Base-by-base conservation (phyloP, 1,139 yeast genomes). In the Meyerozyma guilliermondii region DNA sequence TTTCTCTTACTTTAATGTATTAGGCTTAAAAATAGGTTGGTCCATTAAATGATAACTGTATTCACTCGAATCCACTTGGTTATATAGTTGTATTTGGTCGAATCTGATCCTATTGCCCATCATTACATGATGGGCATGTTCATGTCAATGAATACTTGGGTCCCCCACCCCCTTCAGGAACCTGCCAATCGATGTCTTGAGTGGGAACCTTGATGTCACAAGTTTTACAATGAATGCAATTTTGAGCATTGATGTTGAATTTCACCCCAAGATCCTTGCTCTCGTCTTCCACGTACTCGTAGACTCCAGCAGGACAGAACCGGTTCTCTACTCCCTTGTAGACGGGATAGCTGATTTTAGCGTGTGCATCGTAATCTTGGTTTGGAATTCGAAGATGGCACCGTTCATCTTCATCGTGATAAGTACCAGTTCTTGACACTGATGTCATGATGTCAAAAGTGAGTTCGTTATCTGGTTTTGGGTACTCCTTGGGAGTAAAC, bases 131-230 rank as follows among this genome's bases (percentile, higher is more conserved):
- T n/a, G n/a, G n/a, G n/a, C n/a, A 7, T 18, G 28, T 6, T 38
- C 59, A 84, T 2, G 89, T 79, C 83, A 84, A 79, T 60, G 80
- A 83, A 63, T 91, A 91, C 63, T 91, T 92, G 46, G 98, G 98
- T 8, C 98, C 98, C 59, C 85, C 98, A 33, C 98, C 97, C 48
- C 98, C 98, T 67, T 92, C 98, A 4, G 98, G 98, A 13, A 88
- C 96, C 7, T 82, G 78, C 98, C 98, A 92, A 58, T 79, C 76
- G 49, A 92, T 92, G 59, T 91, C 97, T 65, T 91, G 97, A 0
- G 88, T 74, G 8, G 98, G 98, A 13, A 85, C 94, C 65, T 92
- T 92, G 61, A 92, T 92, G 65, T 92, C 98, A 70, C 98, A 92
- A 1, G 98, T 91, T 66, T 92, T 92, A 69, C 98, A 92, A 63